Evolutionary conservation across 129 eudicot species (phyloP), one percentile per base, ranked within the genome.

Genomic region (Escallonia rubra): DNA sequence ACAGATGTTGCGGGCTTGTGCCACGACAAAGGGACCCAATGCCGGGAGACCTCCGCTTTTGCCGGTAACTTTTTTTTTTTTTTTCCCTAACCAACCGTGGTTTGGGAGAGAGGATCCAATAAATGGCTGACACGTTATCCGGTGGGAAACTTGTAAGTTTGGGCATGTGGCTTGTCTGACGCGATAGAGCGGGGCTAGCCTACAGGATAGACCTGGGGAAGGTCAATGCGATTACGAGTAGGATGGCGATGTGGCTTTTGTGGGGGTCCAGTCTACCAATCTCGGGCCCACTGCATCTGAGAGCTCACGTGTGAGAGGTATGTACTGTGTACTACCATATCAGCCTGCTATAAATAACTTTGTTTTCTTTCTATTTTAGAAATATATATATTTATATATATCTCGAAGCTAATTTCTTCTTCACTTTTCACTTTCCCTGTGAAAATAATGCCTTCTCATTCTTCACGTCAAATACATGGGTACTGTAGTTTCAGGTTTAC

Each of bases 21-120:
- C 64, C 76, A 45, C 57, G 79, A 81, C 86, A 72, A 63, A 34
- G 74, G 78, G 86, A 47, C 76, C 85, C 82, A 72, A 34, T 68
- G 81, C 81, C 72, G 78, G 85, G 56, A 42, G 64, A 75, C 81
- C 57, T 61, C 81, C 75, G 69, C 78, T 57, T 71, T 75, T 71
- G 81, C 78, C 65, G 77, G 76, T 52, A 48, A 79, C 83, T 72
- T 65, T 71, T n/a, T n/a, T n/a, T n/a, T n/a, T n/a, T n/a, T n/a
- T n/a, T n/a, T n/a, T n/a, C n/a, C n/a, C n/a, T n/a, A n/a, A n/a
- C n/a, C 55, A 50, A 50, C 12, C 10, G 10, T 50, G 10, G 6
- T 50, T 50, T 50, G 13, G 3, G 55, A 8, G 6, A 50, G 34
- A 50, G 12, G 12, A 50, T 3, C 10, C 10, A 50, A 50, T 50